phyloP scores from a whole-genome alignment of 1,284 basidiomycete genomes.

The Cutaneotrichosporon sp. region DNA sequence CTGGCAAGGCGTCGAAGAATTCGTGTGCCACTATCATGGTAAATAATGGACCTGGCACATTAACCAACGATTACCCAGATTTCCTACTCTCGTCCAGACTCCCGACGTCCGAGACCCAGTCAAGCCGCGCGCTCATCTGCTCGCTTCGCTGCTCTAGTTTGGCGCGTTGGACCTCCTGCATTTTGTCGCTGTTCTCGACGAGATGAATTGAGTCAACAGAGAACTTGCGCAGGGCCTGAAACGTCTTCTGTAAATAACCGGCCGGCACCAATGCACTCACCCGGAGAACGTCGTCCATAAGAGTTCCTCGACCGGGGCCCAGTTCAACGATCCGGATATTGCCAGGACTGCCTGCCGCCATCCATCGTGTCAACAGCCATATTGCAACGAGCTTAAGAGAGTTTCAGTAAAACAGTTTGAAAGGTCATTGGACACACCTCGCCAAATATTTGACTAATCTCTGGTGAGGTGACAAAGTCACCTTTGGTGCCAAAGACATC shows the following conservation, averaged over 20 bases:
- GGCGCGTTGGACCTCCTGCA: conserved; percentile 62
- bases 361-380: conserved; percentile 80
- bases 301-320: conserved; percentile 87
- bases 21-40: conserved; percentile 92
- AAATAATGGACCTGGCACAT: conserved; percentile 54
- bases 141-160: conserved; percentile 49
- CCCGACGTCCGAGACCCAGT: conserved; percentile 72
- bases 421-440: conserved; percentile 59
- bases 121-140: conserved; percentile 46
- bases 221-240: conserved; percentile 21
- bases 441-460: conserved; percentile 94
- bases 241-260: conserved; percentile 32
- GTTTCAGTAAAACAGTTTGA: not conserved
- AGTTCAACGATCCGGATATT: conserved; percentile 77
- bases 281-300: conserved; percentile 84
- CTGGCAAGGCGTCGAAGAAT: conserved; percentile 94
- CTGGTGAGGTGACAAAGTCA: conserved; percentile 95
- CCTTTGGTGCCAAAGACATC: conserved; percentile 79
- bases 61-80: no score
- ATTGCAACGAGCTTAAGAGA: conserved; percentile 66
- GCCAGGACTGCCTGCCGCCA: conserved; percentile 54
- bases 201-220: conserved; percentile 62
- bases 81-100: conserved; percentile 55
- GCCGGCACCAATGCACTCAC: conserved; percentile 53
- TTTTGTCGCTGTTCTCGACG: conserved; percentile 68